Evolutionary conservation across 805 yeast genomes (phyloP), one percentile per base, ranked within the genome.

Genomic region (Citeromyces nyonsensis): DNA sequence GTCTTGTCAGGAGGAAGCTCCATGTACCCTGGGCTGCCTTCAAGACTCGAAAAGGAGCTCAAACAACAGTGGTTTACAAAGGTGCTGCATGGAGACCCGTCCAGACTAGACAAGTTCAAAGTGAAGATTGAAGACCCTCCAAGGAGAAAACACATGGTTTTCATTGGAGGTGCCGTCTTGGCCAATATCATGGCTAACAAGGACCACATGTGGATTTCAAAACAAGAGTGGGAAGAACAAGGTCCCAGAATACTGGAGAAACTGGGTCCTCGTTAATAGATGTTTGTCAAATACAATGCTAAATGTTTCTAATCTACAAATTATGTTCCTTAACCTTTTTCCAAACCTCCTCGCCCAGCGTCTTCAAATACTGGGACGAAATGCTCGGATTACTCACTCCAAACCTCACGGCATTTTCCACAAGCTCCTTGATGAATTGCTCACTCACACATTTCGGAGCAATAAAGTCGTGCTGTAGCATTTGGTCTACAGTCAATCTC

Each of bases 91-190:
- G 85, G 85, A 33, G 94, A 91, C 56, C 75, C 96, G 18, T 49
- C 84, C 11, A 69, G 97, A 49, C 65, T 91, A 42, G 81, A 72
- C 39, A 86, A 86, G 57, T 88, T 91, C 59, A 91, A 91, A 57
- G 95, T 91, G 27, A 73, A 88, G 57, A 91, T 91, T 47, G 97
- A 91, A 56, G 97, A 91, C 54, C 97, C 98, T 28, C 98, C 98
- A 43, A 74, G 97, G 64, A 84, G 98, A 66, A 80, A 86, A 54
- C 95, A 91, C 56, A 88, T 91, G 96, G 98, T 91, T 25, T 91
- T 91, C 57, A 76, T 88, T 43, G 98, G 98, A 44, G 98, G 98
- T 46, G 97, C 97, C 4, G 97, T 91, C 13, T 66, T 91, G 51
- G 97, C 98, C 24, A 84, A 81, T 51, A 88, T 91, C 44, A 91